Percentiles rank a stretch among this genome's conserved stretches.
Conservation (phyloP, 441 rosid species). For the Melastoma candidum region DNA sequence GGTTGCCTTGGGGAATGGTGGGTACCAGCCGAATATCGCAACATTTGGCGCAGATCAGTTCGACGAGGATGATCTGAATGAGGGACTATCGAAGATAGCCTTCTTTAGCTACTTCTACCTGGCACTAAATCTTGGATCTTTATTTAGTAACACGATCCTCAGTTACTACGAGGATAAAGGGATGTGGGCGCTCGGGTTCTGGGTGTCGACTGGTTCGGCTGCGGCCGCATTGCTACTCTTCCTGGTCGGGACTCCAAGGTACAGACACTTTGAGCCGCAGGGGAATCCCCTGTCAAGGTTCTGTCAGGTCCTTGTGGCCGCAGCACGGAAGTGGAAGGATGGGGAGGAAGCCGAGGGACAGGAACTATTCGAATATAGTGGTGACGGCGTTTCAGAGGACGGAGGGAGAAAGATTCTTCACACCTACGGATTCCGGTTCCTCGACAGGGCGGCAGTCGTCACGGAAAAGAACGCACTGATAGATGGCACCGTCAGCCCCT, state of each 20-base stretch:
- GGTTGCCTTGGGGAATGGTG: slow-evolving; percentile 13
- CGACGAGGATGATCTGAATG: slow-evolving; percentile 9
- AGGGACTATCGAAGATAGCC: slow-evolving; percentile 10
- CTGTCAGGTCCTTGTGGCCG: slow-evolving; percentile 10
- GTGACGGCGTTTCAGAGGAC: neutral
- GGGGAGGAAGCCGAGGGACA: neutral
- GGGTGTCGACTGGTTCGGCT: slow-evolving; percentile 12
- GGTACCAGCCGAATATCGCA: slow-evolving; percentile 13
- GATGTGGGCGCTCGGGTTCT: slow-evolving; percentile 13
- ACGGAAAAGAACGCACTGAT: neutral
- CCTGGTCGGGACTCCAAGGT: slow-evolving; percentile 12
- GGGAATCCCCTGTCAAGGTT: slow-evolving; percentile 12
- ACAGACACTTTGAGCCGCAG: slow-evolving; percentile 6
- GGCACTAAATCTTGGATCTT: slow-evolving; percentile 13
- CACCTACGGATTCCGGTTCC: slow-evolving; percentile 11
- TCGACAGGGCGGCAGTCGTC: slow-evolving; percentile 14
- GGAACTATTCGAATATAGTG: slow-evolving; percentile 6
- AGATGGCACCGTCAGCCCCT: neutral
- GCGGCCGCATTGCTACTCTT: slow-evolving; percentile 9
- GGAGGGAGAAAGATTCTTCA: slow-evolving; percentile 12
- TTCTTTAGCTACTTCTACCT: slow-evolving; percentile 17
- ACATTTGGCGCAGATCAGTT: slow-evolving; percentile 14
- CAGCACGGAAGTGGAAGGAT: slow-evolving; percentile 3
- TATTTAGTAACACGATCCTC: slow-evolving; percentile 12
- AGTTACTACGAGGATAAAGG: slow-evolving; percentile 13